Base-by-base conservation (phyloP, 192 early-diverging fungal species). In the Chytriomyces sp. region DNA sequence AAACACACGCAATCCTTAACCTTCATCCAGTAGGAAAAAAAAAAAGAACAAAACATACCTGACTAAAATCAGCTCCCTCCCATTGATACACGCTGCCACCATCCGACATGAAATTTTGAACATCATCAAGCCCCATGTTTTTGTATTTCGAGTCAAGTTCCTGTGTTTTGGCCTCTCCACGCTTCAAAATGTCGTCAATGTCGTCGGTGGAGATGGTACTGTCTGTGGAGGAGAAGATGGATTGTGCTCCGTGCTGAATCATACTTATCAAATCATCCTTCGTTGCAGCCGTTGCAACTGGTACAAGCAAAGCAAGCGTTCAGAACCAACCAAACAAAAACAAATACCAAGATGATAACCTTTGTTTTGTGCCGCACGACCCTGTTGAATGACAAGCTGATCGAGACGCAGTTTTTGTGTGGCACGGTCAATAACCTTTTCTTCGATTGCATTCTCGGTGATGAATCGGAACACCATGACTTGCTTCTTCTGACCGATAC, bases 301-400 rank as follows among this genome's bases (percentile, higher is more conserved):
- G 8, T n/a, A 72, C 9, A 4, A n/a, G n/a, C 57, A 75, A 11
- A 5, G 67, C 10, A 24, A 13, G n/a, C 45, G 18, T 44, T 26
- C 78, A 20, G 69, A 35, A 67, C 48, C 0, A 45, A 62, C 35
- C 53, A n/a, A 77, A 47, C 9, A 48, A 76, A 44, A 72, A 81
- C 67, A 86, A 87, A 85, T 94, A 94, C 61, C 88, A 83, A 26
- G 85, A 80, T 83, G 3, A 4, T 6, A 9, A 71, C 69, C 69
- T 59, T 71, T 71, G 69, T 50, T 59, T 93, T 93, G 60, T 7
- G 88, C 79, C 48, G 92, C 82, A 20, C 94, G 90, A 9, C 97
- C 97, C 79, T 98, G 97, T 83, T 99, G 97, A 81, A 98, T 98
- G n/a, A 98, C 97, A 62, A 99, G 86, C 83, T 98, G 95, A 80